A percentile compares a stretch with the other conserved stretches of the same genome.
These are phyloP conservation scores for Neofusicoccum cordaticola DNA, from an alignment of 2,329 filamentous ascomycete species.

Conservation along the genomic window DNA sequence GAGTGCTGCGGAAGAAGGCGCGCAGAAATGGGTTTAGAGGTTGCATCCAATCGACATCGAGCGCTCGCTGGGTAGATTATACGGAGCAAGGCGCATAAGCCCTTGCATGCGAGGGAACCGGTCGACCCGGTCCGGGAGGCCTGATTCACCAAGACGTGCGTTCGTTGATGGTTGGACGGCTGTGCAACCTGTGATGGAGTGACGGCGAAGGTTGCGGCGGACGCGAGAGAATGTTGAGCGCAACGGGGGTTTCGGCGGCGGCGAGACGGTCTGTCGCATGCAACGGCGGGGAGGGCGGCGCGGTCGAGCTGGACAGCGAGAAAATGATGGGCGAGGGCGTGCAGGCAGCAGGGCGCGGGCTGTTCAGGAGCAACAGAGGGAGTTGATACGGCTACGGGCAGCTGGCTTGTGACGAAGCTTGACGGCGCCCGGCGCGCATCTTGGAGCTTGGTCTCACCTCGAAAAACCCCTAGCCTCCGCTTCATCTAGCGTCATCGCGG, in stretches of 20 bases:
- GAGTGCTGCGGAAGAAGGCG: constrained; percentile 96
- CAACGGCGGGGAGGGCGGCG: background rate
- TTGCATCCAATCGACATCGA: constrained; percentile 72
- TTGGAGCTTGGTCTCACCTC: constrained; percentile 9
- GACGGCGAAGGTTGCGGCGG: background rate
- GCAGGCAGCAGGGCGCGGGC: constrained; percentile 5
- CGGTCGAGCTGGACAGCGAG: background rate
- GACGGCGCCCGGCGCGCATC: constrained; percentile 8
- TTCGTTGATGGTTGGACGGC: background rate
- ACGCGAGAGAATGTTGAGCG: background rate
- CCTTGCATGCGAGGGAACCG: constrained; percentile 15
- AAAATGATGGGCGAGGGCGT: background rate
- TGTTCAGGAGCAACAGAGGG: constrained; percentile 7
- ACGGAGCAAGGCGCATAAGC: constrained; percentile 15
- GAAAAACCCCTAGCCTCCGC: background rate
- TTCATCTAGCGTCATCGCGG: background rate
- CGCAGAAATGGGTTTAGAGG: constrained; percentile 97
- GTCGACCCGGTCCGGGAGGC: constrained; percentile 14
- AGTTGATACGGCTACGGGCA: background rate
- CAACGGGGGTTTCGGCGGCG: background rate
- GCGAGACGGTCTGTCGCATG: background rate
- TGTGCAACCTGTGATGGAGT: background rate
- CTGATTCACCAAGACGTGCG: constrained; percentile 5
- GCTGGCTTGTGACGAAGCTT: constrained; percentile 15
- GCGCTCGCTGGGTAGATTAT: constrained; percentile 3